Evolutionary conservation across 331 rosid genomes (phyloP), one percentile per base, ranked within the genome.

Genomic region (Malus hybrid): DNA sequence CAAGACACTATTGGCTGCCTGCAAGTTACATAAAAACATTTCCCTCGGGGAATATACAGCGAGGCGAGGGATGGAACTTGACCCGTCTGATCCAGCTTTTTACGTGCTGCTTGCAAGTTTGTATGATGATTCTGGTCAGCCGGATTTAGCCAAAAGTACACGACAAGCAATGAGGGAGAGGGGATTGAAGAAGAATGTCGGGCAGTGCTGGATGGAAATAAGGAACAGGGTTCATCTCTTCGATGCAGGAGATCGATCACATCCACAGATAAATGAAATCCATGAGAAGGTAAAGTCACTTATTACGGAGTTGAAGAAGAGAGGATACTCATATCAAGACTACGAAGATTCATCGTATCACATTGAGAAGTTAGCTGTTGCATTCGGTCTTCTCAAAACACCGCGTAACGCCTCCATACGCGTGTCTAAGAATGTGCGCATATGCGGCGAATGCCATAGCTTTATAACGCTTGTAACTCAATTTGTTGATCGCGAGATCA

Each of bases 31-130:
- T 73, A 79, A 79, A 57, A 87, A 87, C 85, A 73, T 87, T 59
- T 71, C 81, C 27, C 74, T 87, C 10, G 90, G 89, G 78, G 93
- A 90, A 84, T 86, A 87, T 69, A 80, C 89, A 85, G 88, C 88
- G 61, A 85, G 87, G 79, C 82, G 80, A 81, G 88, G 92, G 42
- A 81, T 87, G 39, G 84, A 90, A 71, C 89, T 85, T 71, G 87
- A 87, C 76, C 89, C 90, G 27, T 75, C 62, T 56, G 92, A 90
- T 77, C 81, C 90, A 76, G 81, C 89, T 70, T 83, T 88, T 67
- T 90, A 88, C 72, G 44, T 78, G 82, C 75, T 88, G 52, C 89
- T 87, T 52, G 87, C 93, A 24, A 88, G 75, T 76, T 73, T 90
- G 78, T 88, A 85, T 67, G 93, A 90, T 76, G 84, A 74, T 1